These are phyloP conservation scores for Amanita fuliginea DNA, from an alignment of 768 basidiomycete species.

Conservation along the genomic window DNA sequence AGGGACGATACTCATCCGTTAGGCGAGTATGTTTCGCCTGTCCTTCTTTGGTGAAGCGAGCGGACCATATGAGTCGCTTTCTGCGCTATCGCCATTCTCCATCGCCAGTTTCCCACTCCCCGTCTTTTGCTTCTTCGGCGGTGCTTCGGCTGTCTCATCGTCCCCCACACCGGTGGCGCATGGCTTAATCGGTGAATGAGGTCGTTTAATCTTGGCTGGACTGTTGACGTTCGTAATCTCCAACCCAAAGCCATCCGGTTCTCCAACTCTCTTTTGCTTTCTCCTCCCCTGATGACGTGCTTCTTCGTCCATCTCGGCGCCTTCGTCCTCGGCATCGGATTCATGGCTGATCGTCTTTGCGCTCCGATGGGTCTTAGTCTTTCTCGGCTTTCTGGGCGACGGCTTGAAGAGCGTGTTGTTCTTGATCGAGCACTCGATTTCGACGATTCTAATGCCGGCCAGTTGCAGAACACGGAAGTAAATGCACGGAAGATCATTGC, in stretches of 20 bases:
- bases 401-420: slow-evolving; percentile 49
- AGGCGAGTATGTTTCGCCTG: slow-evolving; percentile 3
- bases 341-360: slow-evolving; percentile 14
- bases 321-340: slow-evolving; percentile 15
- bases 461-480: not conserved
- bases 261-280: slow-evolving; percentile 5
- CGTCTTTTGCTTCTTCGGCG: slow-evolving; percentile 23
- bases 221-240: slow-evolving; percentile 34
- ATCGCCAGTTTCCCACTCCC: slow-evolving; percentile 11
- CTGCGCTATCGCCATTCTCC: slow-evolving; percentile 17
- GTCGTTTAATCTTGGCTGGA: slow-evolving; percentile 27
- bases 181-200: not conserved
- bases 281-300: slow-evolving; percentile 12
- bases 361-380: slow-evolving; percentile 25
- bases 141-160: slow-evolving; percentile 15
- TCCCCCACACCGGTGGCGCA: not conserved
- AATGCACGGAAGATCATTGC: not conserved
- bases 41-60: slow-evolving; percentile 15
- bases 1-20: not conserved
- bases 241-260: slow-evolving; percentile 24
- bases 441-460: slow-evolving; percentile 48
- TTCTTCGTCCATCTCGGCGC: slow-evolving; percentile 15
- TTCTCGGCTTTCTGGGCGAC: slow-evolving; percentile 37
- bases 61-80: not conserved
- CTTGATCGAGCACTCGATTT: slow-evolving; percentile 71